Base-by-base conservation (phyloP, 2,329 filamentous ascomycete species). In the Nemania diffusa region DNA sequence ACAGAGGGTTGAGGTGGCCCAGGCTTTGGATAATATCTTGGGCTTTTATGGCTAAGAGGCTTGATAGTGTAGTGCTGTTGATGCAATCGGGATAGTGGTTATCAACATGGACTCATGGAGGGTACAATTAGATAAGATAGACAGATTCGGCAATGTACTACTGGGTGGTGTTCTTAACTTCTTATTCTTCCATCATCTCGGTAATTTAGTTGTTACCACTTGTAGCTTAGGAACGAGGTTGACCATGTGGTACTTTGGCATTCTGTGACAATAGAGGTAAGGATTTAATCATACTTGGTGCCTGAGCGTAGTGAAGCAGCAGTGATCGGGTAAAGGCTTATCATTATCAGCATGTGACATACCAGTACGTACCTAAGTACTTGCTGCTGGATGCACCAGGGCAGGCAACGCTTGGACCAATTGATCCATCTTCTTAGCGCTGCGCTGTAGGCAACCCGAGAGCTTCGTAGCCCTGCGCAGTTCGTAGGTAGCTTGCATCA, bases 401-500 rank as follows among this genome's bases (percentile, higher is more conserved):
- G 9, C n/a, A 4, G 7, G n/a, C 15, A n/a, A 40, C 34, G 62
- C 61, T 60, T 60, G 57, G 62, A 26, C 52, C 58, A 63, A 4
- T 40, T 27, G 26, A 42, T 40, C 48, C 64, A 53, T 55, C 17
- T 13, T 44, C 20, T 44, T 48, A 58, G 62, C 62, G 51, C 60
- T 51, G 17, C 32, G 53, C 59, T 34, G 52, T 57, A 71, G 69
- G 69, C 69, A 71, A 48, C 69, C 62, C 26, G 60, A 63, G 68
- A 68, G 68, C 69, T 71, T 71, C 69, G 69, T 70, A 65, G 61
- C 65, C 67, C 68, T 68, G 52, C 57, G 63, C 61, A 55, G 51
- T 61, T 44, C 57, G n/a, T 51, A 22, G 4, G 5, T 55, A 59
- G 64, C 62, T 68, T 51, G 62, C 68, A 68, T 70, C 68, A 63